Base-by-base conservation (phyloP, 768 basidiomycete species). In the Butyriboletus loyo region DNA sequence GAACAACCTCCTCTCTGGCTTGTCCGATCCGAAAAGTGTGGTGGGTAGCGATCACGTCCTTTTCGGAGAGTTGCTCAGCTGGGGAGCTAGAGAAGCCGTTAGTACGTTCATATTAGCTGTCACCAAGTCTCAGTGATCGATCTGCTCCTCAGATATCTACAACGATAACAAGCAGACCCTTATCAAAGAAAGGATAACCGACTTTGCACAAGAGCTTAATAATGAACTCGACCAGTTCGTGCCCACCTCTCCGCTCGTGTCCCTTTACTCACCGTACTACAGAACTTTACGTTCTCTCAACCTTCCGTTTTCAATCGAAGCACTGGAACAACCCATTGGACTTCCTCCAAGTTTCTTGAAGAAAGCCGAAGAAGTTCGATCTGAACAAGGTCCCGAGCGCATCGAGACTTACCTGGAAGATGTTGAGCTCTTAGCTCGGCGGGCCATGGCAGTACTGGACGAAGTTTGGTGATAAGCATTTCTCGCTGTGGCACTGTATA, bases 21-120 rank as follows among this genome's bases (percentile, higher is more conserved):
- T 93, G 34, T 65, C 66, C 15, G 81, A 91, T 61, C 86, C 85
- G 19, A 75, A 73, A 38, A 75, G 62, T n/a, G 67, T 78, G 13
- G 56, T 89, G 34, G 79, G 77, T 2, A 73, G 73, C n/a, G 76
- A 77, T 11, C 77, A 71, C 13, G 72, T 86, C 21, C 72, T 94
- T 30, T 93, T 97, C 62, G 82, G 78, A 4, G 84, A 85, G 10
- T 71, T 99, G 40, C 76, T 92, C 0, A 80, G 86, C 15, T 93
- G 92, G 82, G 95, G 93, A n/a, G 87, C 89, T 0, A 83, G 85
- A 51, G 80, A 90, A 52, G 95, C 96, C 3, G 81, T 97, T 56
- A 92, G 92, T 95, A 62, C 64, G 85, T 69, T 30, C 38, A 31
- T 44, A 32, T 31, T 17, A 8, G 22, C 49, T 55, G 35, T 36